These are phyloP conservation scores for Penicillium turbatum DNA, from an alignment of 495 filamentous ascomycete genomes.

Conservation along the genomic window DNA sequence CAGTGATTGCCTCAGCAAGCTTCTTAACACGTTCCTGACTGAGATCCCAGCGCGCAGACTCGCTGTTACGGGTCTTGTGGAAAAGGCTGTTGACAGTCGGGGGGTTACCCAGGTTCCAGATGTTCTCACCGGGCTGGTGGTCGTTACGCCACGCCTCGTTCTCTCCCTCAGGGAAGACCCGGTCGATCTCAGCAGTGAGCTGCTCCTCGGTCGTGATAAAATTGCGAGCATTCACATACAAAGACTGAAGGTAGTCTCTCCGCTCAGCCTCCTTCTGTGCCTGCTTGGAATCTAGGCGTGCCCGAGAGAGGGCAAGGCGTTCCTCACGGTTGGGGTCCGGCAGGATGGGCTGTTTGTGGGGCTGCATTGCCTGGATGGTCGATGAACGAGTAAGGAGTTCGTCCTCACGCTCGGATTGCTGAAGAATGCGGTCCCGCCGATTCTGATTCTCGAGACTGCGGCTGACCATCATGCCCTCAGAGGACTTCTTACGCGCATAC, in stretches of 20 bases:
- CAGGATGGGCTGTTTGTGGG: constrained; percentile 35
- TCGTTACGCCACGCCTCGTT: constrained; percentile 47
- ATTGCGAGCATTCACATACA: constrained; percentile 60
- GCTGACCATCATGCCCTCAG: constrained; percentile 35
- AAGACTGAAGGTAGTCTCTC: constrained; percentile 49
- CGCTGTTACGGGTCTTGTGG: constrained; percentile 26
- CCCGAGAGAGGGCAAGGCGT: constrained; percentile 42
- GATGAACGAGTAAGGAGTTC: constrained; percentile 58
- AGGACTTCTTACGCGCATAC: constrained; percentile 48
- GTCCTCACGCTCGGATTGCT: constrained; percentile 52
- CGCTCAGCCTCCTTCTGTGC: constrained; percentile 38
- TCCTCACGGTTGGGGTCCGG: constrained; percentile 46
- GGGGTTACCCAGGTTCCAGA: constrained; percentile 57
- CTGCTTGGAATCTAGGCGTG: constrained; percentile 34
- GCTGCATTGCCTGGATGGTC: constrained; percentile 38
- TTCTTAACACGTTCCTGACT: constrained; percentile 55
- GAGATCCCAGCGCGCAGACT: constrained; percentile 40
- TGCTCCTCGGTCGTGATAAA: constrained; percentile 64
- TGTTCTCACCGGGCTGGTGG: constrained; percentile 41
- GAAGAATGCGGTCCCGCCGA: constrained; percentile 43
- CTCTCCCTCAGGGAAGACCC: constrained; percentile 53
- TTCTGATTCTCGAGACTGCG: constrained; percentile 34
- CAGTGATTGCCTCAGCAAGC: constrained; percentile 64
- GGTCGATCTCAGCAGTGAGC: constrained; percentile 57
- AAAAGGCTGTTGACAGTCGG: constrained; percentile 43